Conservation (phyloP, 305 asterid genomes). For the Rubia peregrina region DNA sequence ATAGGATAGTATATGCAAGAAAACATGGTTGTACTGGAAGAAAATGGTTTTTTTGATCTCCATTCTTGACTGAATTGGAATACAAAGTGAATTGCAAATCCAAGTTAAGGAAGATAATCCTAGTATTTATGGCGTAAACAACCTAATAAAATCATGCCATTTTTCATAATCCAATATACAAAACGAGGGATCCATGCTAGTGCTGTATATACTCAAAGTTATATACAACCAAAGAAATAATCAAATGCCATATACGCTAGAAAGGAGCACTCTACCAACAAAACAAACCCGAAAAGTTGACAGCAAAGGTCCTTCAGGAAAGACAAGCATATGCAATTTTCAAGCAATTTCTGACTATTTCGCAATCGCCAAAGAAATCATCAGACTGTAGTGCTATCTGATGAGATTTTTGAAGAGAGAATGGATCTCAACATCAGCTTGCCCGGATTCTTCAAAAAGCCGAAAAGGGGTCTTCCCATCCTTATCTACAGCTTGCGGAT, state of each 20-base stretch:
- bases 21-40: not conserved
- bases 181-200: not conserved
- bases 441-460: constrained; percentile 48
- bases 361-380: not conserved
- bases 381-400: constrained; percentile 33
- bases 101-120: not conserved
- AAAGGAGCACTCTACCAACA: not conserved
- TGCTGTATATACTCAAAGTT: constrained; percentile 8
- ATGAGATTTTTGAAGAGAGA: constrained; percentile 51
- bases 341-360: not conserved
- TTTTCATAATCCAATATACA: not conserved
- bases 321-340: not conserved
- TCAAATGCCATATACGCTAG: not conserved
- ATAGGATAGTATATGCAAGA: not conserved
- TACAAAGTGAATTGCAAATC: not conserved
- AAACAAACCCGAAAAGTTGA: not conserved
- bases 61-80: not conserved
- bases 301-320: not conserved
- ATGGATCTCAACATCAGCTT: constrained; percentile 61
- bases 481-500: constrained; percentile 53
- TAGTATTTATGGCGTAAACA: not conserved
- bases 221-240: constrained; percentile 10
- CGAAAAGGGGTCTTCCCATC: constrained; percentile 65
- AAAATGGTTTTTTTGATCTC: not conserved
- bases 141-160: not conserved